These are phyloP conservation scores for Penstemon davidsonii DNA, from an alignment of 257 asterid genomes.

Conservation along the genomic window DNA sequence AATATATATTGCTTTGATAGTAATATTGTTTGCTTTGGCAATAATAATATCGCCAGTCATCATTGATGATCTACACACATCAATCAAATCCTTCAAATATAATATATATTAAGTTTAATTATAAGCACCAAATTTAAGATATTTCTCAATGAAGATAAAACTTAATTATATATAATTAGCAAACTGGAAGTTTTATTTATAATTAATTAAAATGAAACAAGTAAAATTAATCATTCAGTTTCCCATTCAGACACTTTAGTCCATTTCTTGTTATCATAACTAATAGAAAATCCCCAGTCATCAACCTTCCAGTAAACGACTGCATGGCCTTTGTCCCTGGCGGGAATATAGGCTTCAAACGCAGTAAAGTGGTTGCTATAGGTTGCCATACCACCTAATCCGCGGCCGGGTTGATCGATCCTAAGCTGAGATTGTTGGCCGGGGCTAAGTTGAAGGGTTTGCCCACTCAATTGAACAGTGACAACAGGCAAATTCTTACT, in stretches of 20 bases:
- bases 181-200: too few species aligned
- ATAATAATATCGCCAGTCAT: too few species aligned
- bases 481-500: not conserved
- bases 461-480: not conserved
- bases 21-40: too few species aligned
- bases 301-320: conserved; percentile 12
- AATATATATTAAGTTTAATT: too few species aligned
- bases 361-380: not conserved
- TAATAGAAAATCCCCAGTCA: conserved; percentile 10
- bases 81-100: too few species aligned
- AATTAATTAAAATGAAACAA: too few species aligned
- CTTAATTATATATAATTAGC: too few species aligned
- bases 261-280: conserved; percentile 6
- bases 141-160: too few species aligned
- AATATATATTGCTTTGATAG: too few species aligned
- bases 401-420: not conserved
- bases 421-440: not conserved
- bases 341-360: not conserved
- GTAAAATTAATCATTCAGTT: too few species aligned
- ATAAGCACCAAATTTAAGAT: too few species aligned
- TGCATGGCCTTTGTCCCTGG: not conserved
- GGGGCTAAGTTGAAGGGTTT: not conserved
- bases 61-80: too few species aligned
- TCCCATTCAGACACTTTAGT: conserved; percentile 12
- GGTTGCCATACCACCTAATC: not conserved